Conservation (phyloP, 2,329 filamentous ascomycete species). For the Lachnellula subtilissima region DNA sequence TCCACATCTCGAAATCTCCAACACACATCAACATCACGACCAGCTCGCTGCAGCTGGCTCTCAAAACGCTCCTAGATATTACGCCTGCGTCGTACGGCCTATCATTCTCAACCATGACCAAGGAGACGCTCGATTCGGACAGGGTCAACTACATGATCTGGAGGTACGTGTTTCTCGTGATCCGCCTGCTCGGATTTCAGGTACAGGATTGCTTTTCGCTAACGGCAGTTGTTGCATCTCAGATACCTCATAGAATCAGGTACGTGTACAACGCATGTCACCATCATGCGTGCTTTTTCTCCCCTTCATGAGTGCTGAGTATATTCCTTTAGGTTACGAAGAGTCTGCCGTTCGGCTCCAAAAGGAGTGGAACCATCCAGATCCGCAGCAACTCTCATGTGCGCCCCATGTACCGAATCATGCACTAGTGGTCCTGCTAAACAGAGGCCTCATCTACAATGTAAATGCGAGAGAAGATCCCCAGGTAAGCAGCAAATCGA, state of each 20-base stretch:
- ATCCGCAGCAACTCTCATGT: conserved; percentile 59
- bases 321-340: conserved; percentile 51
- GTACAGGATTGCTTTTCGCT: conserved; percentile 26
- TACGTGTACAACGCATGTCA: conserved; percentile 20
- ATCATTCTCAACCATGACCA: conserved; percentile 26
- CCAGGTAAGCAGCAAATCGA: conserved; percentile 24
- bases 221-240: conserved; percentile 25
- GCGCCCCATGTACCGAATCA: conserved; percentile 61
- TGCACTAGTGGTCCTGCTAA: conserved; percentile 58
- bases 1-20: conserved; percentile 19
- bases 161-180: conserved; percentile 50
- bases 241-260: conserved; percentile 34
- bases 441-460: conserved; percentile 59
- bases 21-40: conserved; percentile 9
- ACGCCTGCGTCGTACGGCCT: conserved; percentile 5
- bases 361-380: conserved; percentile 61
- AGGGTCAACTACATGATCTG: conserved; percentile 67
- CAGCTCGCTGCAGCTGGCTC: neutral
- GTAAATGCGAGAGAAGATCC: conserved; percentile 49
- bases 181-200: conserved; percentile 25
- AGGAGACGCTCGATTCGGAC: conserved; percentile 53
- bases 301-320: conserved; percentile 8
- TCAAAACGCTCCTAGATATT: neutral
- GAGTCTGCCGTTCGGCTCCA: conserved; percentile 64
- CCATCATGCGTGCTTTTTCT: neutral